Evolutionary conservation across 1,139 yeast species (phyloP), one percentile per base, ranked within the genome.

Genomic region (Petasospora fabianii): DNA sequence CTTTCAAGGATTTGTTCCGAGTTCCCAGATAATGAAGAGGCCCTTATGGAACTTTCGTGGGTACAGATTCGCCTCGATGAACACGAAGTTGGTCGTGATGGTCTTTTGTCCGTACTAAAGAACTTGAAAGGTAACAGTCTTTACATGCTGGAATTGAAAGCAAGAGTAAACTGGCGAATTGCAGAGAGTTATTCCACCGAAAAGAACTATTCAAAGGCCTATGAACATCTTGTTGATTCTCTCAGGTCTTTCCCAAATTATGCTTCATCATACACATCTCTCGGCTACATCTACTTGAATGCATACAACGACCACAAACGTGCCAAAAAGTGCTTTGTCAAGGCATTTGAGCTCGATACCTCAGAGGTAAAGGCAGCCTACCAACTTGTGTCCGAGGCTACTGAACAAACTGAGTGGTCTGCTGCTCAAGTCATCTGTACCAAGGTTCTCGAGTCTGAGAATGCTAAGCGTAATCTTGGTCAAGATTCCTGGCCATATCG

Each of bases 311-410:
- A 90, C 55, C 59, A 61, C 15, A 65, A 65, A 1, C 71, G 95
- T 41, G 95, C 97, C 0, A 81, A 82, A 42, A 88, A 86, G 56
- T 90, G 97, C 61, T 92, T 82, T 58, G 80, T 83, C 58, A 84
- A 81, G 54, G 96, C 97, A 0, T 86, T 92, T 58, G 97, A 92
- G 55, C 64, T 92, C 29, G 95, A 88, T 59, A 73, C 81, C 0
- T 75, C 82, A 13, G 95, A 92, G 55, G 65, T 84, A 9, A 67
- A 64, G 2, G 84, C 98, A 0, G 96, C 96, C 0, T 72, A 73
- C 50, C 75, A 75, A 44, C 70, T 92, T 39, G 88, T 87, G 1
- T 70, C 73, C 18, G 80, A 79, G 13, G 80, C 87, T 50, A 72
- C 96, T 2, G 65, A 66, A 3, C 67, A 68, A 15, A 68, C 74